These are phyloP conservation scores for Mycena kentingensis DNA, from an alignment of 768 basidiomycete species.

Conservation along the genomic window DNA sequence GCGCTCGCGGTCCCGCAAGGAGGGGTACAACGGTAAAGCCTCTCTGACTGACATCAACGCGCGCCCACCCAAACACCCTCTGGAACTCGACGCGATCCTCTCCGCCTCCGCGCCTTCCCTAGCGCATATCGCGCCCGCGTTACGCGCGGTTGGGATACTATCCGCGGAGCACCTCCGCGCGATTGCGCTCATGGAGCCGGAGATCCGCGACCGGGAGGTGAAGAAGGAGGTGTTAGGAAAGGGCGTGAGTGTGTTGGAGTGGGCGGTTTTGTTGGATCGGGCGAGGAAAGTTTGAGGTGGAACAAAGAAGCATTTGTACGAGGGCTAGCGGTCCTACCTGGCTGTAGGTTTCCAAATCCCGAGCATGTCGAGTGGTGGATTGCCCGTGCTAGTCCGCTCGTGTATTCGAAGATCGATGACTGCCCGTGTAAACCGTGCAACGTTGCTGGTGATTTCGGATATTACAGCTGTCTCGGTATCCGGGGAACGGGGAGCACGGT, in stretches of 20 bases:
- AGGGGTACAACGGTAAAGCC: neutral
- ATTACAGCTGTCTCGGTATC: too few relatives aligned
- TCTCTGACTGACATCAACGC: neutral
- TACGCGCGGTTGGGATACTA: constrained; percentile 60
- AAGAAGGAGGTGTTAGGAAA: constrained; percentile 67
- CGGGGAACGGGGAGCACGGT: too few relatives aligned
- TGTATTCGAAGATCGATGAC: too few relatives aligned
- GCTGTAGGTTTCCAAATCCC: too few relatives aligned
- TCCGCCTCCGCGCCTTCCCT: constrained; percentile 66
- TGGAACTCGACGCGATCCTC: constrained; percentile 56
- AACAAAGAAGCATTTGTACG: too few relatives aligned
- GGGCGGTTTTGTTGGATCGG: constrained; percentile 74
- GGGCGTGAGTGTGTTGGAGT: constrained; percentile 74
- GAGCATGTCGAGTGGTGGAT: too few relatives aligned
- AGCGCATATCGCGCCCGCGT: constrained; percentile 58
- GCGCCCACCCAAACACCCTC: neutral
- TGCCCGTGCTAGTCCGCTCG: too few relatives aligned
- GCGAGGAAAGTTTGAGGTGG: too few relatives aligned
- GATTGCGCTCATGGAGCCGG: constrained; percentile 59
- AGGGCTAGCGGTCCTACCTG: too few relatives aligned
- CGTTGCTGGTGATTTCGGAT: too few relatives aligned
- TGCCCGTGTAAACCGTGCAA: too few relatives aligned
- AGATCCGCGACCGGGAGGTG: constrained; percentile 68
- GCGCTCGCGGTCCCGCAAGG: constrained; percentile 12
- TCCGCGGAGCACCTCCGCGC: constrained; percentile 65